Percentiles rank a stretch among this genome's conserved stretches.
Conservation (phyloP, 2,329 filamentous ascomycete genomes). For the Epichloe sibirici region DNA sequence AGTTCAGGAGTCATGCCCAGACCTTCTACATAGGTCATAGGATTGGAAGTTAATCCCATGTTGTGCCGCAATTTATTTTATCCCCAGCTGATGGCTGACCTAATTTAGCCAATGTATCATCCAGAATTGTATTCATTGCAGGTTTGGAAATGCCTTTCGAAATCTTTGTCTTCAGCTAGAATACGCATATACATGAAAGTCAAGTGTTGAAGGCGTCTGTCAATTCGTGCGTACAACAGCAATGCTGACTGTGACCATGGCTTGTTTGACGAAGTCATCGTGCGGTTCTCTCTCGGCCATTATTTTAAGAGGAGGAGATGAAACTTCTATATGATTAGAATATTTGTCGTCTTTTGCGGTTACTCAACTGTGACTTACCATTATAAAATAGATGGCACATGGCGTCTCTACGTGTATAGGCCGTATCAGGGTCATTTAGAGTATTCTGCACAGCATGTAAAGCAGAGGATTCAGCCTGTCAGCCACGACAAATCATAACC, state of each 20-base stretch:
- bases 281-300: constrained; percentile 13
- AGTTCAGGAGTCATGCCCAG: constrained; percentile 11
- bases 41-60: neutral
- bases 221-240: constrained; percentile 17
- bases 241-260: constrained; percentile 19
- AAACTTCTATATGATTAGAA: constrained; percentile 19
- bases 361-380: constrained; percentile 20
- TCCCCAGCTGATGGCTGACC: neutral
- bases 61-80: neutral
- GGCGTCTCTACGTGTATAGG: constrained; percentile 19
- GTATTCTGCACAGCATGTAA: constrained; percentile 15
- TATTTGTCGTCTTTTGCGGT: constrained; percentile 13
- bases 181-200: too few relatives aligned
- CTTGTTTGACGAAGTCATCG: constrained; percentile 16
- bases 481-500: too few relatives aligned
- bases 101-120: constrained; percentile 4
- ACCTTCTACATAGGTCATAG: constrained; percentile 4
- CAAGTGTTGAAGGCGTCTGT: neutral
- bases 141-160: constrained; percentile 19
- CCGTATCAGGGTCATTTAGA: constrained; percentile 15
- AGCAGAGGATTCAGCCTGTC: neutral
- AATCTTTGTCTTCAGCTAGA: constrained; percentile 7
- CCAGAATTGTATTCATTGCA: constrained; percentile 9
- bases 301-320: constrained; percentile 19
- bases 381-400: constrained; percentile 22